phyloP scores from a whole-genome alignment of 345 rosid genomes.

The Streptanthus diversifolius region DNA sequence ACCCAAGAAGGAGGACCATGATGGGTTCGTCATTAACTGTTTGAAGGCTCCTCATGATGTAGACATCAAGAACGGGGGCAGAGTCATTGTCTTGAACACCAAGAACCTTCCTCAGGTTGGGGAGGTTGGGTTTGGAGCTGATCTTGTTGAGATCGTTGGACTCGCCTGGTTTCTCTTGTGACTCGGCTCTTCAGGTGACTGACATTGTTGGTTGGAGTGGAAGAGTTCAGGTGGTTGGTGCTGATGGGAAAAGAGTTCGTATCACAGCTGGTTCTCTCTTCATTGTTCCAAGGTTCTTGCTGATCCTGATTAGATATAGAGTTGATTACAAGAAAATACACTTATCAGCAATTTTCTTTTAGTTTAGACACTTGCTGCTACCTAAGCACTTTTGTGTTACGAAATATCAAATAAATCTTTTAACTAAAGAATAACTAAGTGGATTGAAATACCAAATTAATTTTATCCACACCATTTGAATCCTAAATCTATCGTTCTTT shows the following conservation, averaged over 20 bases:
- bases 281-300: slow-evolving; percentile 86
- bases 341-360: too few species aligned
- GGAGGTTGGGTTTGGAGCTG: slow-evolving; percentile 84
- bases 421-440: too few species aligned
- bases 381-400: too few species aligned
- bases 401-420: too few species aligned
- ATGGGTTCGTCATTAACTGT: slow-evolving; percentile 68
- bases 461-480: too few species aligned
- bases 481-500: too few species aligned
- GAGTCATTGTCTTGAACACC: slow-evolving; percentile 80
- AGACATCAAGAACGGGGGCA: slow-evolving; percentile 73
- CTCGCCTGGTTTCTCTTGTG: slow-evolving; percentile 95
- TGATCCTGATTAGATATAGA: too few species aligned
- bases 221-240: slow-evolving; percentile 71
- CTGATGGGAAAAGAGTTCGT: slow-evolving; percentile 63
- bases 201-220: slow-evolving; percentile 72
- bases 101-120: slow-evolving; percentile 83
- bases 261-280: slow-evolving; percentile 66
- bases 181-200: slow-evolving; percentile 88
- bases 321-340: too few species aligned
- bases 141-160: slow-evolving; percentile 70
- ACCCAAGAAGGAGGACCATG: slow-evolving; percentile 49
- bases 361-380: too few species aligned
- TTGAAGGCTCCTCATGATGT: slow-evolving; percentile 83
- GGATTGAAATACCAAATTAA: too few species aligned